Evolutionary conservation across 2,329 filamentous ascomycete species (phyloP).

Genomic region (Fusarium mexicanum): DNA sequence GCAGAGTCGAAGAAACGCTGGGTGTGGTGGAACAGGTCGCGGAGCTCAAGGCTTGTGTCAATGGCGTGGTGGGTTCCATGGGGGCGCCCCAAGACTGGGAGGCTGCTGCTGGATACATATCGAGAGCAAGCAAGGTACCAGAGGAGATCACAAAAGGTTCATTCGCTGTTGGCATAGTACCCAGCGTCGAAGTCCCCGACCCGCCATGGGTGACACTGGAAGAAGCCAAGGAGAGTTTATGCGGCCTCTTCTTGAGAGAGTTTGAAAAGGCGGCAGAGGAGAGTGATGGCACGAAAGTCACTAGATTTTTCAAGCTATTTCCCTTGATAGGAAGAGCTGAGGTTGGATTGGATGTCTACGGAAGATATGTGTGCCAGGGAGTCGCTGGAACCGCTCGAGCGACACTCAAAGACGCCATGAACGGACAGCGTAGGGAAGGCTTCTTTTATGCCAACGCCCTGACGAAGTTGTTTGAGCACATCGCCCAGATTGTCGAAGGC

Average conservation of each 20-base stretch:
- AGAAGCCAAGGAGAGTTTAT: slow-evolving; percentile 87
- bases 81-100: slow-evolving; percentile 99
- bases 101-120: slow-evolving; percentile 89
- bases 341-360: slow-evolving; percentile 93
- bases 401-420: slow-evolving; percentile 77
- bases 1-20: slow-evolving; percentile 87
- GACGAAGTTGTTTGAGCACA: slow-evolving; percentile 95
- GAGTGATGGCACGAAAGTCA: slow-evolving; percentile 88
- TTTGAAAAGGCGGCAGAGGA: slow-evolving; percentile 92
- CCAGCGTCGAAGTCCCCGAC: slow-evolving; percentile 94
- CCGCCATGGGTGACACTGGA: slow-evolving; percentile 87
- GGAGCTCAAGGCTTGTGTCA: slow-evolving; percentile 95
- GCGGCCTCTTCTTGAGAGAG: slow-evolving; percentile 89
- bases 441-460: slow-evolving; percentile 93
- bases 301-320: slow-evolving; percentile 97
- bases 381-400: slow-evolving; percentile 85
- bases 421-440: slow-evolving; percentile 68
- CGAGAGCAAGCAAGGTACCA: slow-evolving; percentile 83
- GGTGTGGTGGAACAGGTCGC: slow-evolving; percentile 95
- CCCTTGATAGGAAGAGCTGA: slow-evolving; percentile 90
- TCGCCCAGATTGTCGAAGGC: slow-evolving; percentile 93
- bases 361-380: slow-evolving; percentile 93
- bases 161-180: slow-evolving; percentile 92
- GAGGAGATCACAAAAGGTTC: slow-evolving; percentile 80
- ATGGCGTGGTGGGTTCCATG: slow-evolving; percentile 96